Percentiles rank a stretch among this genome's conserved stretches.
Conservation (phyloP, 495 filamentous ascomycete genomes). For the Aspergillus cavernicola region DNA sequence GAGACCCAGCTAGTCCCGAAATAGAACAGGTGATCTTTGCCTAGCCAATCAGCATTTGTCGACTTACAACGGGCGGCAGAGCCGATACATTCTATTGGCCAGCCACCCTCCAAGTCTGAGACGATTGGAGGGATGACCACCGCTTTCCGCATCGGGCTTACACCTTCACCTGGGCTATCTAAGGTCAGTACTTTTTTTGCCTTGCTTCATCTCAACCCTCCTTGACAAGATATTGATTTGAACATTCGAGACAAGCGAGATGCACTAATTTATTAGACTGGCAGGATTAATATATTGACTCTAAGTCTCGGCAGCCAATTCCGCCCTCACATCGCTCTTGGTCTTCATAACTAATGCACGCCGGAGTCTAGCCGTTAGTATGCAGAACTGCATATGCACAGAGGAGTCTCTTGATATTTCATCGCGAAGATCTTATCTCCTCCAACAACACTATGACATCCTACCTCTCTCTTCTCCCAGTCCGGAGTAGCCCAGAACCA, state of each 20-base stretch:
- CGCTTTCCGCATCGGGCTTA: not conserved
- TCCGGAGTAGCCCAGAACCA: too few species aligned
- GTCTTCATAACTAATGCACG: not conserved
- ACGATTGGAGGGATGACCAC: constrained; percentile 16
- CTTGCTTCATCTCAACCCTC: not conserved
- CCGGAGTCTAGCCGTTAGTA: constrained; percentile 6
- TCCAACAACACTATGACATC: not conserved
- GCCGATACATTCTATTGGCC: constrained; percentile 21
- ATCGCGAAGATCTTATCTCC: constrained; percentile 3
- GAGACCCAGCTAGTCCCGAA: constrained; percentile 7
- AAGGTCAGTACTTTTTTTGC: too few species aligned
- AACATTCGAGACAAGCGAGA: constrained; percentile 1
- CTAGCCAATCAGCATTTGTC: constrained; percentile 14
- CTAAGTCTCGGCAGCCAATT: not conserved
- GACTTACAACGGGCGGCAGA: not conserved
- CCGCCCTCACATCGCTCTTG: not conserved
- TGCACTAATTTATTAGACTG: not conserved
- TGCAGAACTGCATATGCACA: constrained; percentile 1
- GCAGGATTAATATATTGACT: not conserved
- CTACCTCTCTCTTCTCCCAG: not conserved
- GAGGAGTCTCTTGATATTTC: not conserved
- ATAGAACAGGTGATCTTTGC: constrained; percentile 10
- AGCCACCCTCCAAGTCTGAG: constrained; percentile 7
- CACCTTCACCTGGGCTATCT: not conserved
- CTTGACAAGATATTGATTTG: not conserved